Base-by-base conservation (phyloP, 2,329 filamentous ascomycete species). In the Aureobasidium vineae region DNA sequence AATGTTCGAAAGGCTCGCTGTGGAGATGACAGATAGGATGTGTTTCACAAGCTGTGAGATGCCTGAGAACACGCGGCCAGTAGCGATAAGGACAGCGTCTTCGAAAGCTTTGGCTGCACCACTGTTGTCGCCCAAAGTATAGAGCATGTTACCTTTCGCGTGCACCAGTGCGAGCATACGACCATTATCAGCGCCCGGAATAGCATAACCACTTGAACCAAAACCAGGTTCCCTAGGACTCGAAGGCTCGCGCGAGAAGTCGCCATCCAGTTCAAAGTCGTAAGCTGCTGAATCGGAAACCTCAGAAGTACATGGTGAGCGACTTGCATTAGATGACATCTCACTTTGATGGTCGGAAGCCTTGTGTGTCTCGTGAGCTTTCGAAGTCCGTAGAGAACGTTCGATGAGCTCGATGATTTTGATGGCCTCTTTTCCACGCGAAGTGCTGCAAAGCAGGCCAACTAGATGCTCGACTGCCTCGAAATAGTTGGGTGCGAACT, bases 141-240 rank as follows among this genome's bases (percentile, higher is more conserved):
- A 99, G 1, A 98, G 83, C 89, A 98, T 96, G 69, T 98, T 98
- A n/a, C 94, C 95, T 77, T 98, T 99, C 23, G 94, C 93, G 78
- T 99, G 95, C 47, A 98, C 88, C 19, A 99, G 83, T n/a, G 92
- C 90, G 52, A 99, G 84, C 73, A 99, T 92, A 68, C 95, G 87
- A 10, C 94, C 95, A 75, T 97, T 98, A 71, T 99, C 95, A 50
- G 85, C 87, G 1, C 89, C 92, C 5, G 92, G 85, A 50, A 99
- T 88, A 16, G 87, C 85, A 76, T 96, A 98, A 19, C 92, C 93
- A 76, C 91, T 95, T 4, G 88, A 89, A 1, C 88, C 90, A 74
- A 90, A 92, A 0, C 89, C 82, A 49, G 80, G 80, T 69, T 82
- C 79, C 52, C 77, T 77, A 6, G 77, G 76, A 47, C 78, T 77